Evolutionary conservation across 345 rosid species (phyloP).

Genomic region (Aquilaria sinensis): DNA sequence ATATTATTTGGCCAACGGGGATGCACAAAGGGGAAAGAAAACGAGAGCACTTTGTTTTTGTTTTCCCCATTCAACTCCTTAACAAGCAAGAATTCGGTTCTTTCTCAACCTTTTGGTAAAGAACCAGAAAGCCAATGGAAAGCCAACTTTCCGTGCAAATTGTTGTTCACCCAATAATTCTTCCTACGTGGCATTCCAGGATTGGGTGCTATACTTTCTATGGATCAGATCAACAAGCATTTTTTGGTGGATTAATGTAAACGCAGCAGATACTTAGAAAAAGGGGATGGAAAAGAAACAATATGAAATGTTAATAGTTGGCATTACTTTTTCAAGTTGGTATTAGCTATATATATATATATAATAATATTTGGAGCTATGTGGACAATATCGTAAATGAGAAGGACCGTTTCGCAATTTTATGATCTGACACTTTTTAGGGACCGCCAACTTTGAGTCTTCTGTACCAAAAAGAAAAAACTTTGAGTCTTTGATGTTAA

Average conservation of each 20-base stretch:
- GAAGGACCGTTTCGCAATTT: no score
- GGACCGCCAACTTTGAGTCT: no score
- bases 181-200: not conserved
- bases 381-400: no score
- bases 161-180: slow-evolving; percentile 12
- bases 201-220: not conserved
- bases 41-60: no score
- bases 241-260: slow-evolving; percentile 15
- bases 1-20: not conserved
- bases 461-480: no score
- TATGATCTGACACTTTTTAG: no score
- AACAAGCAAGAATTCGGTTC: slow-evolving; percentile 9
- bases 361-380: no score
- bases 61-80: slow-evolving; percentile 1
- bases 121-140: slow-evolving; percentile 1
- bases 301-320: not conserved
- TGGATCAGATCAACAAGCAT: slow-evolving; percentile 20
- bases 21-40: not conserved
- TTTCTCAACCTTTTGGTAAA: not conserved
- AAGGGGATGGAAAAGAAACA: slow-evolving; percentile 7
- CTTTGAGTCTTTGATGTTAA: no score
- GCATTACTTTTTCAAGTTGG: slow-evolving; percentile 2
- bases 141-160: not conserved
- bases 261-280: not conserved
- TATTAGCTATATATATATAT: not conserved